Percentiles rank a stretch among this genome's conserved stretches.
Conservation (phyloP, 208 protist genomes). For the Crithidia expoeki region DNA sequence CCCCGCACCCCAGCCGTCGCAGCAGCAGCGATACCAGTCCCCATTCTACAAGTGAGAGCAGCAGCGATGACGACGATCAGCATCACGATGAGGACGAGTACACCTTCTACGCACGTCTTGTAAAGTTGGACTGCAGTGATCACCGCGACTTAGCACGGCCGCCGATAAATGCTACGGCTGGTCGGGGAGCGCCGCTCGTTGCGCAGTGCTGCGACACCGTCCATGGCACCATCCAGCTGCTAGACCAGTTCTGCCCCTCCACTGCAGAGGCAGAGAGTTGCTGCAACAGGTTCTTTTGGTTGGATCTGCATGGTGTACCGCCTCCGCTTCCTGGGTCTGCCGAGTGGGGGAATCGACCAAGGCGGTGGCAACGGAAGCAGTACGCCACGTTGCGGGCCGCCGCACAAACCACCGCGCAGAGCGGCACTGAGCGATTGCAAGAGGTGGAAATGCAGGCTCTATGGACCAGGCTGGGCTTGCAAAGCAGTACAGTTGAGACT, state of each 20-base stretch:
- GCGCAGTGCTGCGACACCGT: constrained; percentile 28
- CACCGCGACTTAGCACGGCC: not conserved
- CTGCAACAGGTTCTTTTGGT: constrained; percentile 30
- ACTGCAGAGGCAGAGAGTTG: not conserved
- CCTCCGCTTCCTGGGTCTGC: constrained; percentile 10
- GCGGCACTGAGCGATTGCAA: not conserved
- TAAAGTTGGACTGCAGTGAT: constrained; percentile 12
- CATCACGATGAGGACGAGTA: not conserved
- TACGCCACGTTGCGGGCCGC: not conserved
- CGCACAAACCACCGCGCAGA: not conserved
- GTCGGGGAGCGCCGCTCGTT: not conserved
- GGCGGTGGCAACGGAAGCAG: constrained; percentile 1
- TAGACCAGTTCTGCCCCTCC: constrained; percentile 4
- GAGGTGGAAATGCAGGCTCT: constrained; percentile 18
- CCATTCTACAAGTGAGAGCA: not conserved
- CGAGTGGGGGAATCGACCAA: constrained; percentile 2
- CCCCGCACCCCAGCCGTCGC: constrained; percentile 9
- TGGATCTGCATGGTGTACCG: constrained; percentile 43
- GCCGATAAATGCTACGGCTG: no score
- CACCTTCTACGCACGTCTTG: constrained; percentile 21
- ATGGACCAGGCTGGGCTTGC: constrained; percentile 19
- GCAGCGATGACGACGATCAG: not conserved
- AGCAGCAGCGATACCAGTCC: no score
- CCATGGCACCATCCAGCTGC: constrained; percentile 3
- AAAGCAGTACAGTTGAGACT: not conserved